These are phyloP conservation scores for Eucalyptus melliodora DNA, from an alignment of 345 rosid genomes.

Conservation along the genomic window DNA sequence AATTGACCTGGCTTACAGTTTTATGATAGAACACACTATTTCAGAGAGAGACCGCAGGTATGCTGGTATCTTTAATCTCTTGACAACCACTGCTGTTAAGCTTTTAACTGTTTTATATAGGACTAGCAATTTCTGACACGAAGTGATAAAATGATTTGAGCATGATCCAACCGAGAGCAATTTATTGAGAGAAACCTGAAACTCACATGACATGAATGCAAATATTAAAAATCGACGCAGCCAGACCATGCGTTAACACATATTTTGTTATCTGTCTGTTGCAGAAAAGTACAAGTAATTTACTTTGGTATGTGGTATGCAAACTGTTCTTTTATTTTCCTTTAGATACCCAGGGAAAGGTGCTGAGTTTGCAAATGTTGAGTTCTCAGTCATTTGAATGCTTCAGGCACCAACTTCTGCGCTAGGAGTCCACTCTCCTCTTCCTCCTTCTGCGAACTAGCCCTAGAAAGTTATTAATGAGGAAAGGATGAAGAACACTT, in stretches of 20 bases:
- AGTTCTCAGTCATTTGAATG: neutral
- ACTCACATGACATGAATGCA: neutral
- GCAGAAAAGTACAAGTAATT: neutral
- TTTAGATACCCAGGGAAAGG: neutral
- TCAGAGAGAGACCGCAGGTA: conserved; percentile 99
- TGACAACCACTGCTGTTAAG: neutral
- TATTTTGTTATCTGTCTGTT: neutral
- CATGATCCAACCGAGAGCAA: neutral
- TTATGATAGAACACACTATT: conserved; percentile 81
- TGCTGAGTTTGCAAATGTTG: neutral
- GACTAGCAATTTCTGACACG: neutral
- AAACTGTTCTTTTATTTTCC: neutral
- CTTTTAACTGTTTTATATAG: neutral
- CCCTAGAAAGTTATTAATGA: neutral
- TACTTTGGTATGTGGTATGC: neutral
- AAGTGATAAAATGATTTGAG: neutral
- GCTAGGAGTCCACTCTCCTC: neutral
- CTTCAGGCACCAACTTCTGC: neutral
- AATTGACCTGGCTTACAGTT: conserved; percentile 72
- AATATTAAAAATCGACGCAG: neutral
- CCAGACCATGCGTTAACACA: neutral
- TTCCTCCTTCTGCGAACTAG: neutral
- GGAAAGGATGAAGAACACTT: neutral
- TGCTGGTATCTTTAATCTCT: neutral
- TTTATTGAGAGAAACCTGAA: neutral